phyloP scores from a whole-genome alignment of 805 yeast species.

The Teunomyces lycoperdinae region DNA sequence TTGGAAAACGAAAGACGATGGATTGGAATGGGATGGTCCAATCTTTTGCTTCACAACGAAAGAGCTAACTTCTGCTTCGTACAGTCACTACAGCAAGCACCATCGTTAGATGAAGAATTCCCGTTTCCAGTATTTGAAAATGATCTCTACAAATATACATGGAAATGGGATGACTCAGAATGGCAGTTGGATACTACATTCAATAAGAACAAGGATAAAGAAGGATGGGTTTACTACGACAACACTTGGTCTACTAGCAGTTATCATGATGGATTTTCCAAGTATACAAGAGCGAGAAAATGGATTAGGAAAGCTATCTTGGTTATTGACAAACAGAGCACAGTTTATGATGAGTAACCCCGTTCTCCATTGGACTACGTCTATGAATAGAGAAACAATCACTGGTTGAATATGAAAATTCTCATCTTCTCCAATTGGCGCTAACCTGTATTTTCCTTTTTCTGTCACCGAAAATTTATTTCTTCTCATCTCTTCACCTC shows the following conservation, averaged over 20 bases:
- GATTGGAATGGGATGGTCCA: constrained; percentile 61
- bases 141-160: constrained; percentile 37
- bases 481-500: constrained; percentile 5
- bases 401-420: not conserved
- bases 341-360: constrained; percentile 8
- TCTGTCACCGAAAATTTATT: not conserved
- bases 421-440: not conserved
- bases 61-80: constrained; percentile 48
- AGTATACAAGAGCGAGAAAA: constrained; percentile 50
- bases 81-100: constrained; percentile 27
- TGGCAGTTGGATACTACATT: constrained; percentile 49
- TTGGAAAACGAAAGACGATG: constrained; percentile 60
- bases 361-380: no score
- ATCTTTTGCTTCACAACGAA: constrained; percentile 50
- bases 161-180: constrained; percentile 56
- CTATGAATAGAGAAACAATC: no score
- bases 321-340: constrained; percentile 19
- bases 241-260: constrained; percentile 46
- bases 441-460: constrained; percentile 1
- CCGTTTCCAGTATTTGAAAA: constrained; percentile 44
- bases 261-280: constrained; percentile 43
- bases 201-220: constrained; percentile 32
- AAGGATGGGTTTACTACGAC: constrained; percentile 58
- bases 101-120: constrained; percentile 33
- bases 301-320: constrained; percentile 49